Conservation (phyloP, 208 protist genomes). For the Trypanosomatidae sp. region DNA sequence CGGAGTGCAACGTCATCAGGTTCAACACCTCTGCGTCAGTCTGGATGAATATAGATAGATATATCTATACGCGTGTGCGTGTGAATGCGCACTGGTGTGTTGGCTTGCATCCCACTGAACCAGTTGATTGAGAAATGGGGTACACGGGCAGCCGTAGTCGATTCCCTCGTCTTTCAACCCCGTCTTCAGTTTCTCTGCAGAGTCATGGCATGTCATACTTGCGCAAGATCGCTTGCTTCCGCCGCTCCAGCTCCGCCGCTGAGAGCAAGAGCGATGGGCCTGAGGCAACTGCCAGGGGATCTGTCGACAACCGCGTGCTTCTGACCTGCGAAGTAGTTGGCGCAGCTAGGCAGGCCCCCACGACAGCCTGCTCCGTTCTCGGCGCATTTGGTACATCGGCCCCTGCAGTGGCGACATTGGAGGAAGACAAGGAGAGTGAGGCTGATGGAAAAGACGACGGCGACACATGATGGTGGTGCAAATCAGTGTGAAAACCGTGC, state of each 20-base stretch:
- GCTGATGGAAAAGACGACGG: neutral
- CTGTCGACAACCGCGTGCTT: neutral
- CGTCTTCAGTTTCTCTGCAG: neutral
- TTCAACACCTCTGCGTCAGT: neutral
- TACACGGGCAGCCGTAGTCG: neutral
- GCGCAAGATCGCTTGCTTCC: slow-evolving; percentile 92
- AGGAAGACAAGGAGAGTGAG: neutral
- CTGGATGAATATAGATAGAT: neutral
- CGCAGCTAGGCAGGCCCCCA: neutral
- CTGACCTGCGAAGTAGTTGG: neutral
- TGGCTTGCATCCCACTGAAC: neutral
- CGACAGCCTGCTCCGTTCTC: too few relatives aligned
- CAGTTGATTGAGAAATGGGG: neutral
- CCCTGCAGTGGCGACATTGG: neutral
- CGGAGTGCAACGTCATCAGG: neutral
- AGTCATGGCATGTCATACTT: slow-evolving; percentile 40
- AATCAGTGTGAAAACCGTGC: neutral
- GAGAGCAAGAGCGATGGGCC: slow-evolving; percentile 38
- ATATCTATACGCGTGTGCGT: neutral
- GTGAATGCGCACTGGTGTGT: neutral
- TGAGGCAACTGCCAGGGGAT: neutral
- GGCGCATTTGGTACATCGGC: neutral
- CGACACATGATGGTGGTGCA: neutral
- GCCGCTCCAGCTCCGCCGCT: slow-evolving; percentile 77
- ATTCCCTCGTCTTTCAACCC: neutral